A percentile compares a stretch with the other conserved stretches of the same genome.
phyloP scores from a whole-genome alignment of 768 basidiomycete genomes.

The Trametes gibbosa region DNA sequence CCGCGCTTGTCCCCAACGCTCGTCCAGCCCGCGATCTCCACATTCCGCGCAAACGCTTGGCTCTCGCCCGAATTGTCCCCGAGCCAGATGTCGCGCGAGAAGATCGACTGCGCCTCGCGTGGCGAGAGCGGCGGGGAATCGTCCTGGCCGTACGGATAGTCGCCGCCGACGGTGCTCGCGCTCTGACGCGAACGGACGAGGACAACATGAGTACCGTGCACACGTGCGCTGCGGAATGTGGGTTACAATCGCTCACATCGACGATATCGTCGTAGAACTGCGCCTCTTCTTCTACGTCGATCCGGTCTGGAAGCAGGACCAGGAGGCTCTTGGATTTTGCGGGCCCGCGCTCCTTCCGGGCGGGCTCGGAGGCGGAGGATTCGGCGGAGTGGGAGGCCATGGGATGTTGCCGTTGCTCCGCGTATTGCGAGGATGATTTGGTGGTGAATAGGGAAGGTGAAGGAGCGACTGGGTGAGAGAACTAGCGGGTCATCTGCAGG shows the following conservation, averaged over 20 bases:
- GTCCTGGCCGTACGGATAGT: slow-evolving; percentile 12
- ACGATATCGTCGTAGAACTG: slow-evolving; percentile 64
- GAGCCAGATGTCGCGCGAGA: slow-evolving; percentile 70
- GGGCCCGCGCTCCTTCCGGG: slow-evolving; percentile 34
- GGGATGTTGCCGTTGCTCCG: background rate
- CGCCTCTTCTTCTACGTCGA: slow-evolving; percentile 69
- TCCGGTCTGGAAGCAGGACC: slow-evolving; percentile 53
- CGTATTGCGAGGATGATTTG: background rate
- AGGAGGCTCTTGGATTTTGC: slow-evolving; percentile 45
- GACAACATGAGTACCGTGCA: background rate
- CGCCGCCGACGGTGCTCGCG: slow-evolving; percentile 9
- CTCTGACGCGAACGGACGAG: slow-evolving; percentile 1
- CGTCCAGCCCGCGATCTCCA: slow-evolving; percentile 68
- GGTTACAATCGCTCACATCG: slow-evolving; percentile 34
- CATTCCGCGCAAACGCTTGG: slow-evolving; percentile 59
- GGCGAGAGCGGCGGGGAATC: slow-evolving; percentile 14
- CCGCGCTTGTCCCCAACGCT: slow-evolving; percentile 64
- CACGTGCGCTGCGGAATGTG: background rate
- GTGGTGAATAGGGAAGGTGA: background rate
- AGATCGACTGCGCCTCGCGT: slow-evolving; percentile 45
- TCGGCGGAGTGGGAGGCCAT: slow-evolving; percentile 12
- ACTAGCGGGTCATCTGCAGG: slow-evolving; percentile 3
- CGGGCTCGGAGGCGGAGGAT: slow-evolving; percentile 5
- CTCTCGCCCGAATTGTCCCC: slow-evolving; percentile 57
- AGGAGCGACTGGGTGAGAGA: slow-evolving; percentile 11